A percentile compares a stretch with the other conserved stretches of the same genome.
Evolutionary conservation across 2,329 filamentous ascomycete species (phyloP).

Genomic region (Colletotrichum higginsianum): DNA sequence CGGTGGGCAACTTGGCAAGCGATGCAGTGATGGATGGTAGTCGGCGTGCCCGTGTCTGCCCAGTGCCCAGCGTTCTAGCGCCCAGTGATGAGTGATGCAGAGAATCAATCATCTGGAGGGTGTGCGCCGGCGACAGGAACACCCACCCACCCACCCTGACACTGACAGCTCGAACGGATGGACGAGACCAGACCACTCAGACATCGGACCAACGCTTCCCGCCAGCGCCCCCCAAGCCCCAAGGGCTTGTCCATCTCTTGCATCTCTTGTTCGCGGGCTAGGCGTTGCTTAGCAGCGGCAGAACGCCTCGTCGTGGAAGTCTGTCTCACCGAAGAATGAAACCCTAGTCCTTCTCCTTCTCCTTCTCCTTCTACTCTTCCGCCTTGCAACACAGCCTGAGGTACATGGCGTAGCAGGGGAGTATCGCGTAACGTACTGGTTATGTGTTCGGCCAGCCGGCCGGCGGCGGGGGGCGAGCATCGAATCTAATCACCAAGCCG

Average conservation of each 20-base stretch:
- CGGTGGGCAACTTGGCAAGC: background rate
- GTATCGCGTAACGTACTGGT: slow-evolving; percentile 21
- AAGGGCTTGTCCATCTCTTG: slow-evolving; percentile 33
- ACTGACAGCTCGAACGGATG: slow-evolving; percentile 3
- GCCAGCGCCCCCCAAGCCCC: background rate
- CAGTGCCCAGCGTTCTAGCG: background rate
- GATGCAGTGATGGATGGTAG: background rate
- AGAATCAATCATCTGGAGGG: background rate
- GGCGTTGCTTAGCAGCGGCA: slow-evolving; percentile 27
- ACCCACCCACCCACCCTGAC: background rate
- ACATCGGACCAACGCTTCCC: background rate
- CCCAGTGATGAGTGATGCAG: too few relatives aligned
- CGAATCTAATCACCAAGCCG: slow-evolving; percentile 14
- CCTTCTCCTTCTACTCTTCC: too few relatives aligned
- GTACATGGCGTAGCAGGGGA: background rate
- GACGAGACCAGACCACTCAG: background rate
- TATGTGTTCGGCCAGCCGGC: slow-evolving; percentile 24
- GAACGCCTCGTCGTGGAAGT: slow-evolving; percentile 8
- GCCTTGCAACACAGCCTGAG: background rate
- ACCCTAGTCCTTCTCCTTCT: slow-evolving; percentile 2
- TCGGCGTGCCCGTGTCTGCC: slow-evolving; percentile 32
- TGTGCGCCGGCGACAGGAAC: too few relatives aligned
- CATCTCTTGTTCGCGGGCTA: slow-evolving; percentile 25
- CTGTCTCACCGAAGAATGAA: slow-evolving; percentile 36
- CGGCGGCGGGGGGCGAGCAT: background rate